Evolutionary conservation across 345 rosid genomes (phyloP).

Genomic region (Rhodamnia argentea): DNA sequence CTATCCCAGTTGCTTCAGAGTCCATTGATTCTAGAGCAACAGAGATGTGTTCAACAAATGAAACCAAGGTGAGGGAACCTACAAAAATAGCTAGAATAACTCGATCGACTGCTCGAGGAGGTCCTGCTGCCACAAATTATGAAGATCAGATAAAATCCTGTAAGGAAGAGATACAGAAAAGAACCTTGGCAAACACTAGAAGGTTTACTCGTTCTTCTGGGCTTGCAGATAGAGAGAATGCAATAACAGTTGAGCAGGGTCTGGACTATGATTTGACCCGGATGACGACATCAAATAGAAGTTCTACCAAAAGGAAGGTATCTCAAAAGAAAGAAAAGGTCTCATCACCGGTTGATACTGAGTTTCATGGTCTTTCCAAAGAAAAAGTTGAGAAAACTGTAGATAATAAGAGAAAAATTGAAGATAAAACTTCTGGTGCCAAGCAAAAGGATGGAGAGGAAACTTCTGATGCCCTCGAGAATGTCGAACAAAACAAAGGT

Average conservation of each 20-base stretch:
- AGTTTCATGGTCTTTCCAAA: not conserved
- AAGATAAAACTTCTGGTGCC: not conserved
- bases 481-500: not conserved
- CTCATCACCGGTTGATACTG: not conserved
- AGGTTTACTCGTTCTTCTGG: not conserved
- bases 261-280: not conserved
- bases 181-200: not conserved
- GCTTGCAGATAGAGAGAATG: not conserved
- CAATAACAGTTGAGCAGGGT: not conserved
- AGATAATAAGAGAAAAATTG: not conserved
- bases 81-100: slow-evolving; percentile 4
- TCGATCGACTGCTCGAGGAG: slow-evolving; percentile 1
- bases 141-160: not conserved
- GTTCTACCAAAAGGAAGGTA: not conserved
- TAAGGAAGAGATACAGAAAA: not conserved
- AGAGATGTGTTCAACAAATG: not conserved
- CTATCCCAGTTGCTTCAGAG: not conserved
- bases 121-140: not conserved
- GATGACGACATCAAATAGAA: not conserved
- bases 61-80: not conserved
- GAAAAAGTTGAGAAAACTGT: not conserved
- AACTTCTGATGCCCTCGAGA: not conserved
- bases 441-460: not conserved
- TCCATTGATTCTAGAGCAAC: not conserved
- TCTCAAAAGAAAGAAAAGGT: not conserved